Evolutionary conservation across 2,329 filamentous ascomycete species (phyloP).

Genomic region (Pezicula radicicola): DNA sequence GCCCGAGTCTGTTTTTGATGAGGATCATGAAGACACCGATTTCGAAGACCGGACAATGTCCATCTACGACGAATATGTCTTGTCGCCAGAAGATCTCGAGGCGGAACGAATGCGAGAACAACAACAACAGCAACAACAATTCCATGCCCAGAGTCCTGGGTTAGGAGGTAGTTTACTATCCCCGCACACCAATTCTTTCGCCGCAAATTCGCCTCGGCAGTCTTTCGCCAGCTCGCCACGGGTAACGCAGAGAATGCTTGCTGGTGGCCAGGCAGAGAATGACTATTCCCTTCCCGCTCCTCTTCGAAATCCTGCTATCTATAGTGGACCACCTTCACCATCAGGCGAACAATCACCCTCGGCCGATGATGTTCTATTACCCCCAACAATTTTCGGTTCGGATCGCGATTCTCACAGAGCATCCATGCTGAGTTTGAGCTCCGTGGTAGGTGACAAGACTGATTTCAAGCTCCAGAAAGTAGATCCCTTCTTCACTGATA

Average conservation of each 20-base stretch:
- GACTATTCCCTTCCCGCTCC: background rate
- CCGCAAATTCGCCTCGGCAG: background rate
- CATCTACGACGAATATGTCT: conserved; percentile 1
- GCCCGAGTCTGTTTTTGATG: background rate
- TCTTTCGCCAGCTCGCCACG: background rate
- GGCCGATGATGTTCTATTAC: background rate
- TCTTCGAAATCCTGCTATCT: background rate
- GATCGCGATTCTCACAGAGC: background rate
- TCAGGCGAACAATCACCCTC: background rate
- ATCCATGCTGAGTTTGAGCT: conserved; percentile 36
- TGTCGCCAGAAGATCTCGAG: conserved; percentile 1
- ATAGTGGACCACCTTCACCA: conserved; percentile 1
- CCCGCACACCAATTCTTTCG: background rate
- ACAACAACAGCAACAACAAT: conserved; percentile 1
- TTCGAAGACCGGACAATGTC: background rate
- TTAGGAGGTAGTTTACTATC: background rate
- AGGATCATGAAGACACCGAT: conserved; percentile 1
- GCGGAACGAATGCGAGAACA: background rate
- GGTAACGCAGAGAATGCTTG: background rate
- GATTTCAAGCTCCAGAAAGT: conserved; percentile 64
- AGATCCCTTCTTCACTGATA: conserved; percentile 65
- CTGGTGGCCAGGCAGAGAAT: background rate
- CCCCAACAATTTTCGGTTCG: background rate
- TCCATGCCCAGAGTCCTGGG: conserved; percentile 1
- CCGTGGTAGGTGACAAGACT: conserved; percentile 56